Evolutionary conservation across 805 yeast species (phyloP).

Genomic region (Cyberlindnera americana): DNA sequence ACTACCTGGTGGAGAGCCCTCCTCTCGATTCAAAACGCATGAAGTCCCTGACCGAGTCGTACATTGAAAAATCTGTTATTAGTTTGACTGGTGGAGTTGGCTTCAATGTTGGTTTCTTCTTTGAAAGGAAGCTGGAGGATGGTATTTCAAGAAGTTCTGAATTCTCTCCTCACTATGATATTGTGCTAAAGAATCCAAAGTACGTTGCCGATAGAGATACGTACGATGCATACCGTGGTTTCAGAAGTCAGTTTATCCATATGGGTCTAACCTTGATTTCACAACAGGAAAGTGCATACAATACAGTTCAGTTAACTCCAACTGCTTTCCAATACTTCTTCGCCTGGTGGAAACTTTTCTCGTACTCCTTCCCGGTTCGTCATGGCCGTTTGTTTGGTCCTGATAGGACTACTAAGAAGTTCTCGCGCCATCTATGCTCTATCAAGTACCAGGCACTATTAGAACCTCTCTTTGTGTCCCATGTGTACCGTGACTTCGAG

Average conservation of each 20-base stretch:
- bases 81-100: constrained; percentile 57
- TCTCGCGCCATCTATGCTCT: constrained; percentile 70
- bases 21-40: constrained; percentile 20
- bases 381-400: constrained; percentile 69
- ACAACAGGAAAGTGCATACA: constrained; percentile 42
- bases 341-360: constrained; percentile 83
- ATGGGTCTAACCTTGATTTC: constrained; percentile 57
- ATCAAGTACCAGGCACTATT: constrained; percentile 76
- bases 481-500: constrained; percentile 56
- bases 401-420: constrained; percentile 53
- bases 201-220: constrained; percentile 39
- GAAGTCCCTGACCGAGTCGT: constrained; percentile 23
- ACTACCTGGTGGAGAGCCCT: constrained; percentile 35
- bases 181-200: constrained; percentile 54
- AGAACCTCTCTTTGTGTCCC: constrained; percentile 70
- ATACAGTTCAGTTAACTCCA: constrained; percentile 77
- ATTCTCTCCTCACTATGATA: constrained; percentile 58
- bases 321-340: constrained; percentile 62
- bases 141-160: constrained; percentile 37
- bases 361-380: constrained; percentile 78
- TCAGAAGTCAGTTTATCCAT: constrained; percentile 80
- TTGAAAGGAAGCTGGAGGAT: constrained; percentile 42
- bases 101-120: constrained; percentile 53
- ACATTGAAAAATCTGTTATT: constrained; percentile 52
- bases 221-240: constrained; percentile 81